Base-by-base conservation (phyloP, 495 filamentous ascomycete species). In the Hyaloscypha finlandica region DNA sequence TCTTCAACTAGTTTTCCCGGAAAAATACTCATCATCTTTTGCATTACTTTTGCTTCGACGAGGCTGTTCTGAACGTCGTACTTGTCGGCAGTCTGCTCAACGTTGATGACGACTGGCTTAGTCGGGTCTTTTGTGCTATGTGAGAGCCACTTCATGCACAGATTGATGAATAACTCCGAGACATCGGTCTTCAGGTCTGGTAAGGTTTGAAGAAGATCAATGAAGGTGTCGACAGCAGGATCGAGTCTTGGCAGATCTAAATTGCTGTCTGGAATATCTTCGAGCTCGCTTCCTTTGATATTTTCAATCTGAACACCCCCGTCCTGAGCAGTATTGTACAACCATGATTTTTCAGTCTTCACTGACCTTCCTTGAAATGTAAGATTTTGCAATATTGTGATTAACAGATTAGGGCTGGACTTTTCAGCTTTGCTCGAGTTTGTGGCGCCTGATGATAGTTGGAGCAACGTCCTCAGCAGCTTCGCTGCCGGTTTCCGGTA, bases 1-100 rank as follows among this genome's bases (percentile, higher is more conserved):
- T 87, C 83, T 37, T 80, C 81, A 37, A 88, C 85, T n/a, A 93
- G 82, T 63, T 86, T 88, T 25, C 89, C 86, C 35, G 89, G 85
- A 70, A 90, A 83, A 39, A 80, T 84, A 39, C 85, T 84, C 70
- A 92, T 86, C 74, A 94, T 82, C 59, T 84, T 84, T 70, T 91
- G 85, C 4, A 90, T 82, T 2, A 91, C 70, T 67, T 89, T 90
- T 6, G 88, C 83, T 67, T 87, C 83, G 29, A 84, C 74, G 2
- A 94, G 72, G 30, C 83, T 81, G 4, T 75, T 72, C 29, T 88
- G 74, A 16, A 80, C 74, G 14, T 80, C 74, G 4, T 78, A 68
- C 8, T 74, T 74, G 1, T 78, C 70, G 19, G 77, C 78, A 53
- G 75, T 62, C 2, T 29, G 19, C 19, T 78, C 66, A 25, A 67